These are phyloP conservation scores for Dioszegia crocea DNA, from an alignment of 768 basidiomycete genomes.

Conservation along the genomic window DNA sequence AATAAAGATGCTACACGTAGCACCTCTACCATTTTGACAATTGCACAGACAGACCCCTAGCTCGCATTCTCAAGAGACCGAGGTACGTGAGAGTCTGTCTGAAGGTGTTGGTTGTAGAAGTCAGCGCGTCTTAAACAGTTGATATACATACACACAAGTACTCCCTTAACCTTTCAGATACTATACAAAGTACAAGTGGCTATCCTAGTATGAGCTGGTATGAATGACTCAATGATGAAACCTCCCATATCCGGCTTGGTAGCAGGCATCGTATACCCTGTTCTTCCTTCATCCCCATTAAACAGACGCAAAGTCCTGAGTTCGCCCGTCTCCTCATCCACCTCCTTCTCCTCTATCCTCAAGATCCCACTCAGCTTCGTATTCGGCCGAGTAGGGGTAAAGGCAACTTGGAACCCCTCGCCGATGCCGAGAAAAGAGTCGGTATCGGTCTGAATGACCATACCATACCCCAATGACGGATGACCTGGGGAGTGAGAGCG, in stretches of 20 bases:
- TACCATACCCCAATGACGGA: constrained; percentile 11
- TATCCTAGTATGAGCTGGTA: not conserved
- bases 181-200: not conserved
- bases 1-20: too few relatives aligned
- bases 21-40: too few relatives aligned
- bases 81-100: too few relatives aligned
- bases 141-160: too few relatives aligned
- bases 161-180: too few relatives aligned
- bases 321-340: constrained; percentile 1
- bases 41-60: too few relatives aligned
- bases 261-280: not conserved
- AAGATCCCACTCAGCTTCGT: constrained; percentile 4
- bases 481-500: constrained; percentile 9
- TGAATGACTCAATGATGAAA: not conserved
- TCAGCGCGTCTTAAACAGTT: too few relatives aligned
- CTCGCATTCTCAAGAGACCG: too few relatives aligned
- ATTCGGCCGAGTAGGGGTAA: not conserved
- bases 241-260: not conserved
- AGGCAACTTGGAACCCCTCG: constrained; percentile 11
- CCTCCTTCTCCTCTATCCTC: constrained; percentile 12
- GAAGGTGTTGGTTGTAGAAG: too few relatives aligned
- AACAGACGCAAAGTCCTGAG: not conserved
- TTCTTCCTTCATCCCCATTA: not conserved
- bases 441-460: constrained; percentile 3
- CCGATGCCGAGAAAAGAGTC: constrained; percentile 13